Percentiles rank a stretch among this genome's conserved stretches.
Conservation (phyloP, 2,329 filamentous ascomycete genomes). For the Colletotrichum limetticola region DNA sequence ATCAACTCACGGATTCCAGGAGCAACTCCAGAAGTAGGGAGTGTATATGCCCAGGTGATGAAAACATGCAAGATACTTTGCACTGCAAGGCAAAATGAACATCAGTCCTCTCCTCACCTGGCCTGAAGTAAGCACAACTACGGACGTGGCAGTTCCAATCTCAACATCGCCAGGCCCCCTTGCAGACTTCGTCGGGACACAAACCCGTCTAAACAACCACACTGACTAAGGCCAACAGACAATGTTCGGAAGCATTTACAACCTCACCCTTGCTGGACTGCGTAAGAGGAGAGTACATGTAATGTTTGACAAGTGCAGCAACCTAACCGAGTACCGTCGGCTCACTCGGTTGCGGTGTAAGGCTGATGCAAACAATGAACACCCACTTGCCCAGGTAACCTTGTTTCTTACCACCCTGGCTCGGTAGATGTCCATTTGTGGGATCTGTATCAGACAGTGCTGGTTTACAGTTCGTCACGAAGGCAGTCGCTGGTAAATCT, state of each 20-base stretch:
- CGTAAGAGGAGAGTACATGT: background rate
- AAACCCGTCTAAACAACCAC: background rate
- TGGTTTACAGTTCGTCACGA: background rate
- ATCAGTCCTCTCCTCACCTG: background rate
- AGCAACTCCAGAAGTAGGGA: too few species aligned
- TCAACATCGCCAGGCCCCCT: background rate
- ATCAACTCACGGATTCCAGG: too few species aligned
- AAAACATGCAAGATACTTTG: background rate
- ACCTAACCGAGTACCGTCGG: background rate
- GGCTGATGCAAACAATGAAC: conserved; percentile 15
- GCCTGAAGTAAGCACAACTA: too few species aligned
- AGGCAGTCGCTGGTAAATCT: background rate
- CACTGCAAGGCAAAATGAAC: background rate
- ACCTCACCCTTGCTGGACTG: background rate
- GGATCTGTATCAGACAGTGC: background rate
- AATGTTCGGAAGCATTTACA: background rate
- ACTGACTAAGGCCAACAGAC: background rate
- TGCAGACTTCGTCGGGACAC: background rate
- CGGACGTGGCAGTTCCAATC: background rate
- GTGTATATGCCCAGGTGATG: too few species aligned
- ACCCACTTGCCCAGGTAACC: background rate
- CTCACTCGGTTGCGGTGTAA: background rate
- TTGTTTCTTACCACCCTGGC: background rate
- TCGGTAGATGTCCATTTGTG: background rate
- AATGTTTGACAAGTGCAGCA: background rate